Evolutionary conservation across 129 eudicot species (phyloP), one percentile per base, ranked within the genome.

Genomic region (Heracleum sosnowskyi): DNA sequence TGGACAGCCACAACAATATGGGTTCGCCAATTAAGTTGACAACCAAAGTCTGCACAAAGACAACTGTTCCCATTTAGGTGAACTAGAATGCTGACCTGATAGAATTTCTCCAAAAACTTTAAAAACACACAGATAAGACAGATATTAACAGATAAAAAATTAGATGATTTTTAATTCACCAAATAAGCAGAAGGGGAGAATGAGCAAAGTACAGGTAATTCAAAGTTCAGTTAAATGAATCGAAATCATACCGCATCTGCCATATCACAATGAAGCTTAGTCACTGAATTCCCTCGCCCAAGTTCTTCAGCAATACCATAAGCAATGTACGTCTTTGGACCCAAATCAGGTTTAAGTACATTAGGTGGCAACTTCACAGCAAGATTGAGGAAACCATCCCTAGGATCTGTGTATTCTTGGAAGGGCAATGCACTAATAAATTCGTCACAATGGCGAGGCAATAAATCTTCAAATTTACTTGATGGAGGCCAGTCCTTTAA

Each of bases 401-500:
- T 86, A 13, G 99, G 94, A 78, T 95, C 94, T 3, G 99, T 87
- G 85, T 95, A 95, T 74, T 84, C 88, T 45, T 79, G 91, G 75
- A 88, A 92, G 15, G 99, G 99, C 84, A 95, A 82, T 37, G 96
- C 94, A 76, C 83, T 85, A 29, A 95, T 86, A 76, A 95, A 95
- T 84, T 91, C 97, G 41, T 90, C 94, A 73, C 94, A 90, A 69
- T 95, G 99, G n/a, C 99, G 91, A 4, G 99, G 99, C 76, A 95
- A 63, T 35, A 90, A 80, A 77, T 95, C 85, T 68, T 95, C 99
- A 80, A 95, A 95, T 77, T 87, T 92, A 81, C 90, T 89, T 41
- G 96, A 90, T 76, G 99, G 99, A 17, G 99, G 99, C 96, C 96
- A 95, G 79, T 95, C 99, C 85, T 92, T 95, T 42, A 95, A 84